These are phyloP conservation scores for Karstenula rhodostoma DNA, from an alignment of 2,329 filamentous ascomycete species.

Conservation along the genomic window DNA sequence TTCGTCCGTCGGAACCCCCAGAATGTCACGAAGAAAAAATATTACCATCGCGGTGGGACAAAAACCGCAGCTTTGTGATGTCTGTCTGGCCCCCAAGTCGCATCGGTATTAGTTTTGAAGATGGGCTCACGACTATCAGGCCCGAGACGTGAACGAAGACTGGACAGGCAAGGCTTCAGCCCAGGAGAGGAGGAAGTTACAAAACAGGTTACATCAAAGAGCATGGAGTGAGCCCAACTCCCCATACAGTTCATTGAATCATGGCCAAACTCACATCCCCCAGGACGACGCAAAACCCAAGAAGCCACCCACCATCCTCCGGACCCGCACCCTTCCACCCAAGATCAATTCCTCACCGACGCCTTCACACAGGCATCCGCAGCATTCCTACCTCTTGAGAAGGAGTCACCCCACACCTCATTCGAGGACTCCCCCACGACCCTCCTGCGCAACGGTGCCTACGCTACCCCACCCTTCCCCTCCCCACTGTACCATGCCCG, in stretches of 20 bases:
- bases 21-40: neutral
- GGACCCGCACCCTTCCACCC: neutral
- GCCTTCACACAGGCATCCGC: neutral
- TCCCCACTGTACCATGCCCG: neutral
- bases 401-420: neutral
- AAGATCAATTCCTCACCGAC: neutral
- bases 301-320: neutral
- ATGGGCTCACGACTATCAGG: neutral
- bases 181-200: constrained; percentile 22
- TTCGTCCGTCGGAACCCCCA: neutral
- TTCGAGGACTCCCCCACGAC: neutral
- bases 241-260: neutral
- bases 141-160: constrained; percentile 13
- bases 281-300: constrained; percentile 9
- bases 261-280: neutral
- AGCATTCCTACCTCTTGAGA: neutral
- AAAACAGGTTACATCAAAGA: constrained; percentile 27
- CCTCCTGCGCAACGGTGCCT: neutral
- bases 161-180: constrained; percentile 21
- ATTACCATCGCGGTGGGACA: neutral
- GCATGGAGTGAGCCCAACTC: constrained; percentile 18
- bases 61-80: constrained; percentile 11
- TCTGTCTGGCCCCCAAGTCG: neutral
- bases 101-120: neutral
- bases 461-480: neutral